Evolutionary conservation across 208 protist species (phyloP), one percentile per base, ranked within the genome.

Genomic region (Phytomonas francai): DNA sequence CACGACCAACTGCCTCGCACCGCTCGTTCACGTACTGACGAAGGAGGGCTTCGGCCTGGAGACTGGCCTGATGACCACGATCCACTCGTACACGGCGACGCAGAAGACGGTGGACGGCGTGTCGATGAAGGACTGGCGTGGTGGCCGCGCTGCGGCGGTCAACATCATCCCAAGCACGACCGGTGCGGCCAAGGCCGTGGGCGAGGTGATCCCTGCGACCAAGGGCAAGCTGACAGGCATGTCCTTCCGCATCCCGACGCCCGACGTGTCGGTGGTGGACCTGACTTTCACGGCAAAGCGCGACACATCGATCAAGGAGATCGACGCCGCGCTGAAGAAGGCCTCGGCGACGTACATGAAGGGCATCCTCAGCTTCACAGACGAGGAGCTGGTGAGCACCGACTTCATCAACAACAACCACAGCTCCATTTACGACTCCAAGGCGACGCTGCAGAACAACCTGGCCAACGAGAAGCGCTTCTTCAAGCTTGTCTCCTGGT

Each of bases 111-210:
- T 99, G 32, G 98, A 99, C 79, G 98, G 94, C 54, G 93, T 97
- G 68, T 95, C 92, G n/a, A 51, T 85, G 61, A 99, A 99, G 83
- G 97, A 99, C 87, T 99, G 98, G 97, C 96, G 98, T 72, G 93
- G 89, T 73, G 98, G 97, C 14, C 95, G 98, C 75, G 86, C 84
- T 30, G 98, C 93, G 11, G 73, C 79, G 22, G 56, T 77, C 69
- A 99, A 99, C 95, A 99, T 99, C 85, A 99, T 99, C 79, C 99
- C 99, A 32, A 92, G 98, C 64, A 92, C 97, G 32, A 99, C 98
- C 39, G 98, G 98, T 75, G 98, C 98, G 54, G 98, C 98, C 49
- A 99, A 98, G 83, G 98, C 98, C 45, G 98, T 99, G 19, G 98
- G 93, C 49, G 92, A 95, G 77, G 95, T 98, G 59, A 89, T 98